Percentiles rank a stretch among this genome's conserved stretches.
Evolutionary conservation across 805 yeast species (phyloP).

Genomic region (Pichia nakasei): DNA sequence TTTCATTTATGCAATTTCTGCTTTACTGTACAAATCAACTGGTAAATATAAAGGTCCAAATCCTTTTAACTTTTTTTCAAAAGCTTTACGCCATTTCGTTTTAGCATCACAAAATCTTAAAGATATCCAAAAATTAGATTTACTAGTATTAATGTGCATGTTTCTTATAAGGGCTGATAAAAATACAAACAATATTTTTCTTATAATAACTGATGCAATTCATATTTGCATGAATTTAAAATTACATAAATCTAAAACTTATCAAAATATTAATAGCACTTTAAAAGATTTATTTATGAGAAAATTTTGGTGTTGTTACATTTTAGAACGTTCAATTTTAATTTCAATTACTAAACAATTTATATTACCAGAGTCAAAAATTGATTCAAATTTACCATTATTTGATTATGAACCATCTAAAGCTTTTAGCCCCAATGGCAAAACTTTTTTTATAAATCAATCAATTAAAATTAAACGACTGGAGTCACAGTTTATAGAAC

Average conservation of each 20-base stretch:
- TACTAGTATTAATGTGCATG: constrained; percentile 42
- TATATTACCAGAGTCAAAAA: constrained; percentile 40
- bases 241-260: constrained; percentile 30
- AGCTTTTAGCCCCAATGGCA: constrained; percentile 27
- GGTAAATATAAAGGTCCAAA: constrained; percentile 48
- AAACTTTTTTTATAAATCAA: constrained; percentile 44
- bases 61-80: constrained; percentile 48
- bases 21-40: constrained; percentile 45
- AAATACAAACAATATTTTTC: constrained; percentile 46
- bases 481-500: constrained; percentile 51
- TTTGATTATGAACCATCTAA: constrained; percentile 38
- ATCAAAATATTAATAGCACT: constrained; percentile 21
- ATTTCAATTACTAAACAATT: constrained; percentile 55
- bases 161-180: constrained; percentile 54
- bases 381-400: constrained; percentile 40
- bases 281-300: constrained; percentile 36
- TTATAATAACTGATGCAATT: constrained; percentile 46
- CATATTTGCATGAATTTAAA: constrained; percentile 31
- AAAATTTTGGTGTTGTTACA: constrained; percentile 56
- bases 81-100: constrained; percentile 49
- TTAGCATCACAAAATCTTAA: constrained; percentile 33
- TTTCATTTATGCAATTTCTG: constrained; percentile 43
- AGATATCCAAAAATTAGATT: constrained; percentile 39
- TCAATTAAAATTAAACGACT: constrained; percentile 47
- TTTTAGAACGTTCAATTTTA: constrained; percentile 53